phyloP scores from a whole-genome alignment of 2,329 filamentous ascomycete genomes.

The Venturia asperata region DNA sequence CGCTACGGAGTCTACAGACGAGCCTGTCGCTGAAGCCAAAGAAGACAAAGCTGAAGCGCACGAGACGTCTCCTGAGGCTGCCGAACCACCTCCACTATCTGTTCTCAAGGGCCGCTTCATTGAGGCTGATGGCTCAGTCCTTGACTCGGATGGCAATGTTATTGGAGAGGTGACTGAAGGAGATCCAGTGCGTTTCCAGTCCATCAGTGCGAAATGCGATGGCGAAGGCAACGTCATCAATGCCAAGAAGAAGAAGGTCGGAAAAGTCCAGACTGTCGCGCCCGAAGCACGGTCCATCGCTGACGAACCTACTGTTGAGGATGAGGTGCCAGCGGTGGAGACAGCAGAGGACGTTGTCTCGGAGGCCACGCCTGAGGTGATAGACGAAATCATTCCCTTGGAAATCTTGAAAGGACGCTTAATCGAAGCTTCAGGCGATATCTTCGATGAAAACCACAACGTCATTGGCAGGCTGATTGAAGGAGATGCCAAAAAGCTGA shows the following conservation, averaged over 20 bases:
- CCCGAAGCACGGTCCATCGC: conserved; percentile 24
- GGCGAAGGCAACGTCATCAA: conserved; percentile 58
- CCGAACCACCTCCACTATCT: conserved; percentile 37
- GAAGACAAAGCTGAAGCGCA: conserved; percentile 33
- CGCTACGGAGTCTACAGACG: conserved; percentile 42
- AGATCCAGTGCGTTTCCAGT: conserved; percentile 47
- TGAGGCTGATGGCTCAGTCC: conserved; percentile 50
- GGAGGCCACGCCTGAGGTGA: neutral
- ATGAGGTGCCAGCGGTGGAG: neutral
- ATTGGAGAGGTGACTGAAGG: conserved; percentile 50
- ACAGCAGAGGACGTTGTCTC: neutral
- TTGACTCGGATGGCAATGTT: conserved; percentile 46
- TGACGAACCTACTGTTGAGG: conserved; percentile 6
- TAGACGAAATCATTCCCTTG: neutral
- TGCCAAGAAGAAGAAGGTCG: conserved; percentile 56
- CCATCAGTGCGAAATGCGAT: conserved; percentile 60
- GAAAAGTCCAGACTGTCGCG: conserved; percentile 49
- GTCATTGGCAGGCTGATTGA: conserved; percentile 13
- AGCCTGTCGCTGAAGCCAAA: conserved; percentile 37
- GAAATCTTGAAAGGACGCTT: conserved; percentile 4
- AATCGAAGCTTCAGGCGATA: conserved; percentile 1
- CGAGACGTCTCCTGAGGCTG: neutral
- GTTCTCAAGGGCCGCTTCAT: conserved; percentile 48
- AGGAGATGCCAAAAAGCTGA: conserved; percentile 13
- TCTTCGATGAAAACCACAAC: conserved; percentile 1